phyloP scores from a whole-genome alignment of 768 basidiomycete genomes.

The Suillus hirtellus region DNA sequence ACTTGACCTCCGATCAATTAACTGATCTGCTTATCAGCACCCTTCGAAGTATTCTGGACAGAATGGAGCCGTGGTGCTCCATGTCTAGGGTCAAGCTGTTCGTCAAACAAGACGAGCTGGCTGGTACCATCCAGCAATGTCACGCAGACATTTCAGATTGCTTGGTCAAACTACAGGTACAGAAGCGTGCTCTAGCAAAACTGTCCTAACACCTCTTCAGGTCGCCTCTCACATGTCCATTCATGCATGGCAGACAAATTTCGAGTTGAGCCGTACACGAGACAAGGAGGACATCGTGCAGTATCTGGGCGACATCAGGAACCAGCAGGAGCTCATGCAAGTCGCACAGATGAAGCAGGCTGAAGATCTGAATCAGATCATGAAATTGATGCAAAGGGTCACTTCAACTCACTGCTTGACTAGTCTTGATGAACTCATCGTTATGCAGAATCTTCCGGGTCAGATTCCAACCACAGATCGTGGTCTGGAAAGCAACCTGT shows the following conservation, averaged over 20 bases:
- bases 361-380: slow-evolving; percentile 41
- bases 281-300: slow-evolving; percentile 47
- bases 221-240: slow-evolving; percentile 47
- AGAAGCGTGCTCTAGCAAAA: slow-evolving; percentile 12
- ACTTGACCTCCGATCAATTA: neutral
- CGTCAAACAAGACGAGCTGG: slow-evolving; percentile 45
- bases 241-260: slow-evolving; percentile 49
- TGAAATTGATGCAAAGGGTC: slow-evolving; percentile 54
- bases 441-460: slow-evolving; percentile 23
- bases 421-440: slow-evolving; percentile 18
- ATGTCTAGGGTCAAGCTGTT: slow-evolving; percentile 43
- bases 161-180: slow-evolving; percentile 48
- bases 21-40: slow-evolving; percentile 21
- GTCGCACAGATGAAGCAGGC: slow-evolving; percentile 34
- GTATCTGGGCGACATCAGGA: slow-evolving; percentile 45
- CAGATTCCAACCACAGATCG: slow-evolving; percentile 30
- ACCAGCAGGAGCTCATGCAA: slow-evolving; percentile 38
- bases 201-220: slow-evolving; percentile 26
- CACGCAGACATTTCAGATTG: slow-evolving; percentile 48
- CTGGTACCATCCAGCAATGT: slow-evolving; percentile 45
- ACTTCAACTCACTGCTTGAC: neutral
- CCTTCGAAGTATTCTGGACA: slow-evolving; percentile 36
- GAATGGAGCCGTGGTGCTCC: slow-evolving; percentile 47
- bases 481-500: slow-evolving; percentile 51
- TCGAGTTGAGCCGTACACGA: slow-evolving; percentile 36